Conservation (phyloP, 345 rosid genomes). For the Eucalyptus urophylla region DNA sequence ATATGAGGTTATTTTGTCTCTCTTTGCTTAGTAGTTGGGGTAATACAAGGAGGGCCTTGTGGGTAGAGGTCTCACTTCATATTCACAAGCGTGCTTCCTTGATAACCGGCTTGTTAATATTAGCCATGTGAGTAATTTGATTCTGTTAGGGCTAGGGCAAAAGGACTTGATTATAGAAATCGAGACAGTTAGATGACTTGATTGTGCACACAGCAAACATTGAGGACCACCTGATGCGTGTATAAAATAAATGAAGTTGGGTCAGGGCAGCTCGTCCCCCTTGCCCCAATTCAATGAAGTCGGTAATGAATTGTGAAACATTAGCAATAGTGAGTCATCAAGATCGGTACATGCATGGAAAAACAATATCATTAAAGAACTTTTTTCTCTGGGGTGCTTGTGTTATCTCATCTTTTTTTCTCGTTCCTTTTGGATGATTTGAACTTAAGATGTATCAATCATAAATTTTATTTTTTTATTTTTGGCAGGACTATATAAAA, state of each 20-base stretch:
- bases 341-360: not conserved
- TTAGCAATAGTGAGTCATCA: not conserved
- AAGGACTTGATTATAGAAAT: not conserved
- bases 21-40: not conserved
- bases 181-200: not conserved
- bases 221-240: not conserved
- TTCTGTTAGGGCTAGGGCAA: not conserved
- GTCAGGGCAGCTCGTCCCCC: not conserved
- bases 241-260: not conserved
- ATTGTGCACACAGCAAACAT: not conserved
- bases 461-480: not conserved
- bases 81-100: not conserved
- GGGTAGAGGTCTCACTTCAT: not conserved
- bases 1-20: not conserved
- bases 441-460: not conserved
- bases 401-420: not conserved
- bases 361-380: not conserved
- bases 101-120: not conserved
- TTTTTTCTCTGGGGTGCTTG: not conserved
- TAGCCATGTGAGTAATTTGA: not conserved
- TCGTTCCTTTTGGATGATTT: not conserved
- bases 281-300: not conserved
- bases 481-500: constrained; percentile 77
- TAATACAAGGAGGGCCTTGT: not conserved
- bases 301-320: not conserved